A percentile compares a stretch with the other conserved stretches of the same genome.
Conservation (phyloP, 164 flowering plant species). For the Litsea cubeba region DNA sequence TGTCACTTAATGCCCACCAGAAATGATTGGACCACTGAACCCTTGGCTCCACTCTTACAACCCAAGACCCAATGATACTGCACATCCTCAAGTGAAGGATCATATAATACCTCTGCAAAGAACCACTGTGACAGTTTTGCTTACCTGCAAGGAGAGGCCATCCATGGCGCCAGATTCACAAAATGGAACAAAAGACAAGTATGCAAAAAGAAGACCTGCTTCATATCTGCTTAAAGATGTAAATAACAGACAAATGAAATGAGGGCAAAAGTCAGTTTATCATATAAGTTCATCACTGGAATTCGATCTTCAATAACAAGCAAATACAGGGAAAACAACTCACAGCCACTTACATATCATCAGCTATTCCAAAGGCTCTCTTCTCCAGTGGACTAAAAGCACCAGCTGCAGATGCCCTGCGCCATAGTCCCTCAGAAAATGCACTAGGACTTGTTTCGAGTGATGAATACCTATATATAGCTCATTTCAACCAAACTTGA, state of each 20-base stretch:
- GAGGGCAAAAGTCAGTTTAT: background rate
- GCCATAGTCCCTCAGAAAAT: constrained; percentile 79
- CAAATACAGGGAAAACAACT: background rate
- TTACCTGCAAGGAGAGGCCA: constrained; percentile 80
- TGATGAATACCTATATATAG: constrained; percentile 44
- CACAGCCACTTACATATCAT: constrained; percentile 63
- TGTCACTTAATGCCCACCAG: background rate
- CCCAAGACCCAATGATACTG: background rate
- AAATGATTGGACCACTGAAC: background rate
- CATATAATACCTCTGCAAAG: background rate
- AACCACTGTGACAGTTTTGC: constrained; percentile 2
- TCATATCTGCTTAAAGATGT: constrained; percentile 55
- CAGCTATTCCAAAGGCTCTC: constrained; percentile 86
- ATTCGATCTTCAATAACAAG: background rate
- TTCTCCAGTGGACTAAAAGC: constrained; percentile 69
- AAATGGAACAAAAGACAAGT: constrained; percentile 87
- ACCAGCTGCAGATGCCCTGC: constrained; percentile 74
- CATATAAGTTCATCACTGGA: background rate
- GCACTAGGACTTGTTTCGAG: constrained; percentile 43
- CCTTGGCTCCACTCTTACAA: background rate
- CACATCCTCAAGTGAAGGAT: background rate
- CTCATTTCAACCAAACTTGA: background rate
- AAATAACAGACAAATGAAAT: background rate
- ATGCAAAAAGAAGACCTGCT: constrained; percentile 89
- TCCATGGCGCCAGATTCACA: constrained; percentile 90